Evolutionary conservation across 2,329 filamentous ascomycete species (phyloP), one percentile per base, ranked within the genome.

Genomic region (Penicillium sp.): DNA sequence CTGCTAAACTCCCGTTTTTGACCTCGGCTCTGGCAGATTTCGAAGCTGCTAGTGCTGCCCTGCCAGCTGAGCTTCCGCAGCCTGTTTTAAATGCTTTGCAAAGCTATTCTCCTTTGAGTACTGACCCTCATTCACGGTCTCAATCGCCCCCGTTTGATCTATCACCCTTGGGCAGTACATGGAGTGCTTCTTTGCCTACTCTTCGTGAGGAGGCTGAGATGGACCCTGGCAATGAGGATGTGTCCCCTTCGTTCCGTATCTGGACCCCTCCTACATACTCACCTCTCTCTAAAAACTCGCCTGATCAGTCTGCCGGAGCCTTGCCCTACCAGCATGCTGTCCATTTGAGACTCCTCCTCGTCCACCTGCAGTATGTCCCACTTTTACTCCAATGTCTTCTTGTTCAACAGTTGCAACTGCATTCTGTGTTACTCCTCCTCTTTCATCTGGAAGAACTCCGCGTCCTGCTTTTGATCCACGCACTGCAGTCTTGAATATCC

Each of bases 21-120:
- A 63, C 70, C 11, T 60, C 69, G 22, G 77, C 79, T 0, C 68
- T 75, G 58, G 67, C 75, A 39, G 70, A 65, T 40, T 80, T 78
- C 56, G 47, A 70, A 46, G 57, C 62, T 49, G 69, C 75, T 58
- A 63, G 67, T 39, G 46, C 64, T 21, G 57, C 57, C 59, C 54
- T 75, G n/a, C 69, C 70, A 6, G 43, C 43, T 9, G 39, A 40
- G 0, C 38, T 66, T 18, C 31, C 56, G 0, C 21, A 58, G 5
- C 50, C 55, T 3, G 40, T 45, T 29, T 21, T 32, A 18, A 27
- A 40, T 18, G 32, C 34, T 10, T n/a, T 18, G 14, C 24, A 44
- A 27, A 50, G 10, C 4, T 54, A 45, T 21, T 44, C 40, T 10
- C 48, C 43, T 13, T 34, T 38, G 27, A 42, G 42, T 43, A 11